Evolutionary conservation across 225 moss, liverwort and hornwort genomes (phyloP).

Genomic region (Sphagnum contortum): DNA sequence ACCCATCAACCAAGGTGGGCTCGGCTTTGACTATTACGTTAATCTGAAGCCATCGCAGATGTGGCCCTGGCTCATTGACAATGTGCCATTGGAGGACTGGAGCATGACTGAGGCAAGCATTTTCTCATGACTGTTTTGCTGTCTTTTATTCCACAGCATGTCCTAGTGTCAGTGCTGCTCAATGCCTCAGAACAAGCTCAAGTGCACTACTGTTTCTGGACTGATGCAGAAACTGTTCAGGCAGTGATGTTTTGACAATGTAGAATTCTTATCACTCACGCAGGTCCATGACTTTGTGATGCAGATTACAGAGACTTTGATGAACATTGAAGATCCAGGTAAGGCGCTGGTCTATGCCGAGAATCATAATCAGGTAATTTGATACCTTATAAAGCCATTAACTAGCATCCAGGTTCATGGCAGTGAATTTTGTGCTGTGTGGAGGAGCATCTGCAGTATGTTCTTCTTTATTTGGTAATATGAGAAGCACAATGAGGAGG

Average conservation of each 20-base stretch:
- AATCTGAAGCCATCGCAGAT: constrained; percentile 72
- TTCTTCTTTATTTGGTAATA: background rate
- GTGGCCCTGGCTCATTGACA: constrained; percentile 74
- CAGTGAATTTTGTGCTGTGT: background rate
- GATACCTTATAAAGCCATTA: background rate
- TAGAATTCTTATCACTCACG: no score
- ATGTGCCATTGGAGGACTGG: constrained; percentile 72
- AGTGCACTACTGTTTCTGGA: no score
- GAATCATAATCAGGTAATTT: constrained; percentile 85
- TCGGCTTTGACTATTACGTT: constrained; percentile 89
- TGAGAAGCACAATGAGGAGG: no score
- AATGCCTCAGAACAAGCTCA: no score
- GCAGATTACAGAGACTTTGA: constrained; percentile 75
- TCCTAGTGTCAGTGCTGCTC: no score
- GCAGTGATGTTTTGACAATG: no score
- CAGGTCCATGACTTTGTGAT: no score
- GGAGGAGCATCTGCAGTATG: background rate
- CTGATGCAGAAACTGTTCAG: no score
- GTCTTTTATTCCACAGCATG: no score
- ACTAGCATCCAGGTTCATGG: background rate
- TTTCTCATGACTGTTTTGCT: background rate
- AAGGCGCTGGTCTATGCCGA: constrained; percentile 71
- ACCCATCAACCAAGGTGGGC: constrained; percentile 71
- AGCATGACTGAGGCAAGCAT: constrained; percentile 70
- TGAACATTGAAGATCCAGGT: constrained; percentile 29